phyloP scores from a whole-genome alignment of 2,329 filamentous ascomycete genomes.

The Ilyonectria destructans region DNA sequence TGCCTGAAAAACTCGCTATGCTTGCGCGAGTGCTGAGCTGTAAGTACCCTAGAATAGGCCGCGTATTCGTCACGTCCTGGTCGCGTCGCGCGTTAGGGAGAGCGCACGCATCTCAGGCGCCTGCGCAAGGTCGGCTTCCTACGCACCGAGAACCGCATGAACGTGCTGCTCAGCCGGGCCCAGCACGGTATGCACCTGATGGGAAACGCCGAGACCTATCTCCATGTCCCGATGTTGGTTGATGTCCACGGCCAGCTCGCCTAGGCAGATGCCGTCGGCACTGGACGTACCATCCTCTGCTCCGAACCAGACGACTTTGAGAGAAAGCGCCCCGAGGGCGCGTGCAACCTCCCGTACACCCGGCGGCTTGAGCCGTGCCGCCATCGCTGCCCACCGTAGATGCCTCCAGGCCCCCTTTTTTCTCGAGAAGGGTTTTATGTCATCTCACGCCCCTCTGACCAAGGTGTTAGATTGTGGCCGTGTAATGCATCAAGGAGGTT shows the following conservation, averaged over 20 bases:
- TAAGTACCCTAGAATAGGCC: too few relatives aligned
- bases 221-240: slow-evolving; percentile 70
- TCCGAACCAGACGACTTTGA: slow-evolving; percentile 65
- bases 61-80: too few relatives aligned
- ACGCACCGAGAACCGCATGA: slow-evolving; percentile 50
- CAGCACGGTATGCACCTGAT: slow-evolving; percentile 80
- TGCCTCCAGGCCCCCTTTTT: too few relatives aligned
- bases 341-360: slow-evolving; percentile 68
- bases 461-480: too few relatives aligned
- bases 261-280: slow-evolving; percentile 61
- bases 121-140: too few relatives aligned
- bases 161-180: slow-evolving; percentile 77
- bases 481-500: too few relatives aligned
- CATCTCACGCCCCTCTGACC: too few relatives aligned
- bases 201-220: slow-evolving; percentile 74
- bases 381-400: slow-evolving; percentile 52
- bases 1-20: too few relatives aligned
- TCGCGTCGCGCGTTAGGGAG: too few relatives aligned
- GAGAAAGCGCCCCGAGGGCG: slow-evolving; percentile 72
- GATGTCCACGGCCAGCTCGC: slow-evolving; percentile 32
- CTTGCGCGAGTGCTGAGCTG: too few relatives aligned
- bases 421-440: too few relatives aligned
- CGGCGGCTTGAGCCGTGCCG: slow-evolving; percentile 62
- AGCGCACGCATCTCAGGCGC: too few relatives aligned
- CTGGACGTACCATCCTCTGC: neutral